Evolutionary conservation across 495 filamentous ascomycete species (phyloP), one percentile per base, ranked within the genome.

Genomic region (Mytilinidion resinicola): DNA sequence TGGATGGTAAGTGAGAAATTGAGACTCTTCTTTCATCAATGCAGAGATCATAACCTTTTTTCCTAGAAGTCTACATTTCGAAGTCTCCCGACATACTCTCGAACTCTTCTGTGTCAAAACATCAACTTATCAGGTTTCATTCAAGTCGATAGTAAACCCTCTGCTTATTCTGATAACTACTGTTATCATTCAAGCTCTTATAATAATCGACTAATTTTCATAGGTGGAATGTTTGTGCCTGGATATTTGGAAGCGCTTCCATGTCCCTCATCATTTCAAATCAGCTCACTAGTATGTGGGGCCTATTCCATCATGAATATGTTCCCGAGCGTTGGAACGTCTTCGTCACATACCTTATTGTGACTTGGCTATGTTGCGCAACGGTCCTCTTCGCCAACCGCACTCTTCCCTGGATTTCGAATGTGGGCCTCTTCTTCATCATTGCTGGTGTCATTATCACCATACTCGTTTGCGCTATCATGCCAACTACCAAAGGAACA

Each of bases 331-430:
- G 78, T 34, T 95, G 90, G 90, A 85, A 91, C 38, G 80, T 87
- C 30, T 95, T 89, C 70, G 63, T 95, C 35, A 77, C 79, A 35
- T 88, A 85, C 65, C 66, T 90, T 38, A 69, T 85, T 44, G 73
- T 85, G 38, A 80, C 84, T 15, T 91, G 88, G 88, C 56, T 82
- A 1, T 80, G 77, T 57, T 85, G 82, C 58, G 66, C 67, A 11
- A 73, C 82, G 21, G 84, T 90, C 17, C 77, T 90, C 14, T 90
- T 88, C 67, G 79, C 77, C 59, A 91, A 95, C 67, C 73, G 76
- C 30, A 70, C 79, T 38, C 73, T 95, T 35, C 88, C 89, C 0
- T 70, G 78, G 17, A 76, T 91, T 11, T 81, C 86, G 41, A 80
- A 82, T 56, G 57, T 85, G 6, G 88, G 87, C 33, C 75, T 87